Evolutionary conservation across 495 filamentous ascomycete genomes (phyloP), one percentile per base, ranked within the genome.

Genomic region (Penicillium ochrochloron): DNA sequence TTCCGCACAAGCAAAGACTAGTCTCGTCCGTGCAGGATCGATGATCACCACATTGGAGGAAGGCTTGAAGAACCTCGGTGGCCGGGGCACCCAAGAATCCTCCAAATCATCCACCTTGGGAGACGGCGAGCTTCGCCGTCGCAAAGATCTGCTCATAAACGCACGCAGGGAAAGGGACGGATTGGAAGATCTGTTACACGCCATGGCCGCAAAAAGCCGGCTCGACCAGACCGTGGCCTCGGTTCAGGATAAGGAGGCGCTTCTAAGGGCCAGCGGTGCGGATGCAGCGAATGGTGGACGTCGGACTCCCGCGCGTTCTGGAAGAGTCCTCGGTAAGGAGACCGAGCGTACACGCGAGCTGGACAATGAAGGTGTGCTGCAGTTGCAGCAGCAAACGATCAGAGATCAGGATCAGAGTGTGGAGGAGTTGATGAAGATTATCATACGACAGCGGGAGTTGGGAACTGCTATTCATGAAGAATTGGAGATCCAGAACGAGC

Each of bases 301-400:
- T 23, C 72, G 69, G 51, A 74, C 70, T 21, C 66, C 75, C 37
- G 62, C 65, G 10, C 65, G 75, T 52, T 67, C 85, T 7, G 86
- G 92, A 6, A 75, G 94, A 25, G 91, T 97, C 5, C 81, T 98
- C 7, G 96, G 96, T 0, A 89, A 89, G 51, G 95, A 99, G 76
- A 98, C 92, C 46, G 91, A 93, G 62, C 82, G 84, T 61, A 98
- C 95, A 51, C 79, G 94, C 42, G 93, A 97, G 78, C 77, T 95
- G 61, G 95, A 97, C 72, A 99, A 99, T 70, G 78, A 86, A 34
- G 95, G 94, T 0, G 90, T 99, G 44, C 64, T 97, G 72, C 88
- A 93, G 82, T 74, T 98, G 71, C 93, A 97, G 75, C 78, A 84
- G 63, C 87, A 94, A 74, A 85, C 90, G 73, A 96, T 98, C 87